These are phyloP conservation scores for Spiromastix sp. DNA, from an alignment of 2,329 filamentous ascomycete genomes.

Conservation along the genomic window DNA sequence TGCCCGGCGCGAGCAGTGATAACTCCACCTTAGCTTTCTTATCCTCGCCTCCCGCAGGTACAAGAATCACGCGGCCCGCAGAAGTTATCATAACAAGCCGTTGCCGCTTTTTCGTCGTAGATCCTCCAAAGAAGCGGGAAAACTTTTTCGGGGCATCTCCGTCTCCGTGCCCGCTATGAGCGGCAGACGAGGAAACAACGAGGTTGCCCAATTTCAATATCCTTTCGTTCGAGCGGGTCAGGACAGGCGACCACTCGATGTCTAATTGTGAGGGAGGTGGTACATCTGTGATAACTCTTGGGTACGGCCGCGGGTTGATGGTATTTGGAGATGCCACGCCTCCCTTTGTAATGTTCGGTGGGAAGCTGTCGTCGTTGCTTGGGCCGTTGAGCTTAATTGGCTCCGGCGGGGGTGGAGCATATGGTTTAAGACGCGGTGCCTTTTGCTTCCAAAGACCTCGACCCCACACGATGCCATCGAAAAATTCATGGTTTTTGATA, in stretches of 20 bases:
- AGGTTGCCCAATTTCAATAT: constrained; percentile 91
- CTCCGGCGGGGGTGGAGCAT: constrained; percentile 66
- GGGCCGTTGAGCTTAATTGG: constrained; percentile 61
- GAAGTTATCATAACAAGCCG: constrained; percentile 92
- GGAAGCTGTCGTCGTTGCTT: constrained; percentile 28
- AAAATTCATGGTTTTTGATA: constrained; percentile 94
- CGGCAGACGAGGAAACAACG: constrained; percentile 68
- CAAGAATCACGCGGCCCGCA: constrained; percentile 78
- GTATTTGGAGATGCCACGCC: constrained; percentile 36
- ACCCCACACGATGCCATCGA: constrained; percentile 77
- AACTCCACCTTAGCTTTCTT: constrained; percentile 92
- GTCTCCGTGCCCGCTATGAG: constrained; percentile 56
- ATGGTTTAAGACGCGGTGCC: constrained; percentile 75
- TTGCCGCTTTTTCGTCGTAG: constrained; percentile 83
- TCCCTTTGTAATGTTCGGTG: constrained; percentile 30
- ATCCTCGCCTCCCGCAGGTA: constrained; percentile 84
- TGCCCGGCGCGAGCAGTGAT: constrained; percentile 66
- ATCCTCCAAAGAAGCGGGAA: constrained; percentile 85
- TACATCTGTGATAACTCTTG: constrained; percentile 83
- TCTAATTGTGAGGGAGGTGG: constrained; percentile 94
- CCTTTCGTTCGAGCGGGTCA: constrained; percentile 82
- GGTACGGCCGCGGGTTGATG: constrained; percentile 48
- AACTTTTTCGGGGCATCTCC: constrained; percentile 70
- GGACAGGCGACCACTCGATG: constrained; percentile 95
- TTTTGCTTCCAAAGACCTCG: constrained; percentile 80